Base-by-base conservation (phyloP, 352 stramenopile species). In the Globisporangium middletonii region DNA sequence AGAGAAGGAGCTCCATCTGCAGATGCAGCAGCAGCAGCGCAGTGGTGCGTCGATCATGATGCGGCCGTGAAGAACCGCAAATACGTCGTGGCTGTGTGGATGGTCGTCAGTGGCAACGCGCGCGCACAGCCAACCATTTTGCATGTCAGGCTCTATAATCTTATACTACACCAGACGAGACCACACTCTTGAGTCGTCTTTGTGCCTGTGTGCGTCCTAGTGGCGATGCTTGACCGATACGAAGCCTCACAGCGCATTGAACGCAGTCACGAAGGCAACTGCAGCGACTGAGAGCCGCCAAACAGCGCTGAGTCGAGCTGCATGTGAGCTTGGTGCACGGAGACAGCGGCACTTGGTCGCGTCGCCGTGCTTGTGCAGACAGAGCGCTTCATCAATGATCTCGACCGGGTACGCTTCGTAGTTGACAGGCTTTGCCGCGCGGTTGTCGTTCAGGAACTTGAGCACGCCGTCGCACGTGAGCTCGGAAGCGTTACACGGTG, bases 401-500 rank as follows among this genome's bases (percentile, higher is more conserved):
- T 93, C 79, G 44, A 93, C 75, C 8, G 80, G 59, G 47, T 79
- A 83, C 13, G 74, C 59, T 60, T 92, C 77, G 59, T 77, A 89
- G 57, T 84, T 79, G 9, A 76, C 74, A n/a, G 83, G 83, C 58
- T 92, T 92, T 6, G 78, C 83, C 0, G 72, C 79, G 0, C 79
- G 73, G 49, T 90, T 88, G 53, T 93, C 80, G 67, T 93, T 89
- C 18, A 93, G 65, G 57, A 91, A 81, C 71, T 78, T 78, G 50
- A 89, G 65, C 38, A 66, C 64, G 50, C 77, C 77, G 47, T 66
- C 63, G 57, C 83, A 93, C 1, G 80, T 93, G 53, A 73, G 61
- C 23, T 73, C 57, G 3, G 71, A 68, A 1, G 59, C 35, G 30
- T 86, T 83, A 58, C 83, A 93, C 18, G 78, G 80, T 18, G 62